Conservation (phyloP, 176 grass and related monocot genomes). For the Zoysia pacifica region DNA sequence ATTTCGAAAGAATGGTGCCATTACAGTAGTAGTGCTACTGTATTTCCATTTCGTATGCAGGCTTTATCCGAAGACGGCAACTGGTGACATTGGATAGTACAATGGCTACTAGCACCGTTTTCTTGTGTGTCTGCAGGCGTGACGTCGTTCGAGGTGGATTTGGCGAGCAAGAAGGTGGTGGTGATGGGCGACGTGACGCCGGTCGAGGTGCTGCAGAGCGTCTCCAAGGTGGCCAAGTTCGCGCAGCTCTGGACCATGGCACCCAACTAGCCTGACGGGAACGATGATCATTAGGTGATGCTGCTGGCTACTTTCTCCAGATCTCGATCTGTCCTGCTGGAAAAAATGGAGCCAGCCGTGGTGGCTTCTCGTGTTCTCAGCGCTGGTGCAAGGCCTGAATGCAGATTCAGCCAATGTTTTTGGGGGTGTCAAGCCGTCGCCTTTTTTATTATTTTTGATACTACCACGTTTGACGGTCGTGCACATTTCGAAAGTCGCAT, state of each 20-base stretch:
- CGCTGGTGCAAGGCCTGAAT: no score
- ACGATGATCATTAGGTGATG: no score
- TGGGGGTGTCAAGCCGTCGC: no score
- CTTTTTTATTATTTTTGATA: no score
- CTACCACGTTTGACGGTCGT: no score
- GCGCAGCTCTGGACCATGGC: slow-evolving; percentile 67
- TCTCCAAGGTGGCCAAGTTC: slow-evolving; percentile 93
- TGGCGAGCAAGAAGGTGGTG: slow-evolving; percentile 83
- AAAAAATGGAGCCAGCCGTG: not conserved
- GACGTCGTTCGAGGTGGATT: slow-evolving; percentile 68
- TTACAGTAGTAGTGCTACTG: no score
- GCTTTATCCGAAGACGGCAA: not conserved
- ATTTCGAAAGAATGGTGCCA: not conserved
- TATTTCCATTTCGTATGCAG: no score
- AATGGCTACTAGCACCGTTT: no score
- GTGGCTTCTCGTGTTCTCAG: no score
- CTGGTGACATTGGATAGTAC: no score
- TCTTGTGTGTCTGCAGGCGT: slow-evolving; percentile 40
- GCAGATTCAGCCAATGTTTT: no score
- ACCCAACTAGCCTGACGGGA: not conserved
- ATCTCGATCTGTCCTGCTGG: not conserved
- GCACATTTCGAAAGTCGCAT: no score
- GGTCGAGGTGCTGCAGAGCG: slow-evolving; percentile 74
- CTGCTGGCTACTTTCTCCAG: not conserved
- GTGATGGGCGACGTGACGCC: slow-evolving; percentile 81